These are phyloP conservation scores for Hyaloperonospora brassicae DNA, from an alignment of 352 stramenopile species.

Conservation along the genomic window DNA sequence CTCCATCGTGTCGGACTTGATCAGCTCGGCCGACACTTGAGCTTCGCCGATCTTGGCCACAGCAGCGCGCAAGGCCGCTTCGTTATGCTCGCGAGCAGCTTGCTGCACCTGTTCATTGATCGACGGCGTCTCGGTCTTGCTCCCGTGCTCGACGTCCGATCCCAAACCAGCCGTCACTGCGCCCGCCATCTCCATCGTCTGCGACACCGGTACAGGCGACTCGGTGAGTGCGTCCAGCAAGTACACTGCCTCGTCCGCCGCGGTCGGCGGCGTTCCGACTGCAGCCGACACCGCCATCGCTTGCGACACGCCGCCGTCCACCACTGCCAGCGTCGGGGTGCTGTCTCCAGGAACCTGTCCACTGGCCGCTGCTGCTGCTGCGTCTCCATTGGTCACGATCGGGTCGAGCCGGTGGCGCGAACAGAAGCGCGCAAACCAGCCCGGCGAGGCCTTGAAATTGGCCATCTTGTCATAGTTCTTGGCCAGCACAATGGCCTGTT, in stretches of 20 bases:
- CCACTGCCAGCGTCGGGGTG: slow-evolving; percentile 1
- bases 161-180: slow-evolving; percentile 7
- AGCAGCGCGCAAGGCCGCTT: slow-evolving; percentile 25
- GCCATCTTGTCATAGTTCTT: slow-evolving; percentile 82
- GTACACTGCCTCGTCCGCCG: slow-evolving; percentile 25
- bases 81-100: slow-evolving; percentile 33
- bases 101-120: slow-evolving; percentile 40
- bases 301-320: not conserved
- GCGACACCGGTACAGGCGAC: slow-evolving; percentile 11
- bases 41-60: slow-evolving; percentile 20
- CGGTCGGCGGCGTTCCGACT: slow-evolving; percentile 7
- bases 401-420: slow-evolving; percentile 75
- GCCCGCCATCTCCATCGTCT: slow-evolving; percentile 15
- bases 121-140: slow-evolving; percentile 31
- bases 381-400: slow-evolving; percentile 27
- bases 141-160: slow-evolving; percentile 10
- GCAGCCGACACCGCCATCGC: slow-evolving; percentile 9
- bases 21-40: slow-evolving; percentile 3
- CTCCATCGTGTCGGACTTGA: slow-evolving; percentile 8
- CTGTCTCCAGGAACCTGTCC: slow-evolving; percentile 1
- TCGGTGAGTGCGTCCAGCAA: slow-evolving; percentile 25
- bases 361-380: slow-evolving; percentile 1
- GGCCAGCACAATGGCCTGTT: slow-evolving; percentile 74
- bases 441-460: slow-evolving; percentile 80
- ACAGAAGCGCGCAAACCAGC: slow-evolving; percentile 85